Evolutionary conservation across 345 rosid genomes (phyloP).

Genomic region (Euphorbia tirucalli): DNA sequence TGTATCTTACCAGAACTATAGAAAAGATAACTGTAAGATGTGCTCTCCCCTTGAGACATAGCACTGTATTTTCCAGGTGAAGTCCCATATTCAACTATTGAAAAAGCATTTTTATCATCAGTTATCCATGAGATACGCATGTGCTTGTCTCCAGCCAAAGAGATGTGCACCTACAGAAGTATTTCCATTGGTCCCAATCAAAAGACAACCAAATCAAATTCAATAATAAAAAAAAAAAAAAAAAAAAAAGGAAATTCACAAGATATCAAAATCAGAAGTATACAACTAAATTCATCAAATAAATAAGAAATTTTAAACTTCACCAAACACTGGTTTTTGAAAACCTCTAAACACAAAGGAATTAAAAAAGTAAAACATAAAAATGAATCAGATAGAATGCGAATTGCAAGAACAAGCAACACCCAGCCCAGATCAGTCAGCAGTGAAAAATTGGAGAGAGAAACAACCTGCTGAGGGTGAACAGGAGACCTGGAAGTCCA

Average conservation of each 20-base stretch:
- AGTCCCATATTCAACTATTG: conserved; percentile 76
- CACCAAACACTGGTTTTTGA: background rate
- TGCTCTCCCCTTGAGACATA: conserved; percentile 66
- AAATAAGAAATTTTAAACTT: background rate
- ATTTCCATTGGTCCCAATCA: background rate
- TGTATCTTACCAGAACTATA: conserved; percentile 94
- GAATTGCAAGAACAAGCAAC: conserved; percentile 7
- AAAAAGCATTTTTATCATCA: conserved; percentile 53
- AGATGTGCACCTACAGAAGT: conserved; percentile 53
- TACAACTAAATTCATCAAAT: background rate
- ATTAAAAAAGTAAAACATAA: background rate
- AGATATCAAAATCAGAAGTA: background rate
- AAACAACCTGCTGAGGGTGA: conserved; percentile 70
- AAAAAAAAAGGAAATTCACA: background rate
- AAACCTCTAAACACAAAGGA: background rate
- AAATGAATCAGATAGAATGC: conserved; percentile 4
- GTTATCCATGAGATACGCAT: conserved; percentile 85
- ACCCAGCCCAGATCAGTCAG: conserved; percentile 23
- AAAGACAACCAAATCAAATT: background rate
- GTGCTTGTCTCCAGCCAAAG: conserved; percentile 81
- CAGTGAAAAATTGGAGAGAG: background rate
- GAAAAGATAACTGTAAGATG: conserved; percentile 63
- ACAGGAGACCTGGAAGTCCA: conserved; percentile 50
- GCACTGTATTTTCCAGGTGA: conserved; percentile 57
- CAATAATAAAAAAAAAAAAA: background rate